phyloP scores from a whole-genome alignment of 306 rosid genomes.

The Casuarina equisetifolia region DNA sequence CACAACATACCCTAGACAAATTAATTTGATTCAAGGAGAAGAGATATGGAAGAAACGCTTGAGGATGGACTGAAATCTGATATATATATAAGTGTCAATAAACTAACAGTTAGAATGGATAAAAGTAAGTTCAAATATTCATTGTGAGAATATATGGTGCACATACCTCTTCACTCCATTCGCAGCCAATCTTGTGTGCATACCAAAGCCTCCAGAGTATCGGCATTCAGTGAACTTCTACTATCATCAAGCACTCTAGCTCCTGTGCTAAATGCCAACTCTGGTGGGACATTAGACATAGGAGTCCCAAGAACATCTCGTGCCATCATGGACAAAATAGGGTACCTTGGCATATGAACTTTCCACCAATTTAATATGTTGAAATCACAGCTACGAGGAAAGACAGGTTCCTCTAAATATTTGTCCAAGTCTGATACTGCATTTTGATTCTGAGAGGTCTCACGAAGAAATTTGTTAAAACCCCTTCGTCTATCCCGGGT shows the following conservation, averaged over 20 bases:
- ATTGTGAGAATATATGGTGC: slow-evolving; percentile 1
- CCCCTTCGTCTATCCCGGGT: slow-evolving; percentile 86
- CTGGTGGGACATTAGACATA: slow-evolving; percentile 81
- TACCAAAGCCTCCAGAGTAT: slow-evolving; percentile 73
- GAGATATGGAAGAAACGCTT: slow-evolving; percentile 49
- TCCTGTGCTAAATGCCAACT: slow-evolving; percentile 56
- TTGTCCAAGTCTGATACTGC: slow-evolving; percentile 79
- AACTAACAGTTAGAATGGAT: slow-evolving; percentile 10
- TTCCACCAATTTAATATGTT: slow-evolving; percentile 94
- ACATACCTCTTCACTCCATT: slow-evolving; percentile 64
- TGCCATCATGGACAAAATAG: slow-evolving; percentile 95
- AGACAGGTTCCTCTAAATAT: slow-evolving; percentile 90
- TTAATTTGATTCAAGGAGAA: slow-evolving; percentile 50
- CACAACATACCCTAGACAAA: slow-evolving; percentile 40
- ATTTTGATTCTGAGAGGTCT: slow-evolving; percentile 72
- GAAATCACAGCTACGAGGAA: slow-evolving; percentile 85
- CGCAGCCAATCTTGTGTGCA: slow-evolving; percentile 93
- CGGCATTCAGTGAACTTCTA: slow-evolving; percentile 58
- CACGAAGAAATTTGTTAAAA: slow-evolving; percentile 87
- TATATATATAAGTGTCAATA: slow-evolving; percentile 25
- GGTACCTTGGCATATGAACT: slow-evolving; percentile 96
- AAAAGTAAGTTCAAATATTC: not conserved
- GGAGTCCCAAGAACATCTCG: slow-evolving; percentile 95
- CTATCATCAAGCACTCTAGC: slow-evolving; percentile 74
- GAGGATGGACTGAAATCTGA: slow-evolving; percentile 66